Evolutionary conservation across 345 rosid species (phyloP), one percentile per base, ranked within the genome.

Genomic region (Garcia nutans): DNA sequence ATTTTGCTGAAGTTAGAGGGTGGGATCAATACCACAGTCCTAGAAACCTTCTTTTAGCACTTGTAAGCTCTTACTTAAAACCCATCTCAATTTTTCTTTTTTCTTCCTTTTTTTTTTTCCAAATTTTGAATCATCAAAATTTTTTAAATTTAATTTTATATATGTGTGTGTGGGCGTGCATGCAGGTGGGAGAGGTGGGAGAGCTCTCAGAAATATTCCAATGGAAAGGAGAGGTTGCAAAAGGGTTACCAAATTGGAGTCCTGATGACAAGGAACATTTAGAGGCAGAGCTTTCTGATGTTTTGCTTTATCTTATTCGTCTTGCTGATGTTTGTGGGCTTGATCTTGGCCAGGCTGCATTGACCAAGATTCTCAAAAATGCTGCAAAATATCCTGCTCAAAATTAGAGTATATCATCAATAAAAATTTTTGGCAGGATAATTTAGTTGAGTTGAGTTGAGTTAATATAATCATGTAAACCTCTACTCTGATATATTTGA

Each of bases 121-220:
- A 37, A 37, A 0, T 37, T 37, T 37, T 37, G 41, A 37, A 37
- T 3, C 41, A 37, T 37, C 31, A 28, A 10, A 1, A 0, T 44
- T 44, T 44, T 44, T 6, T 44, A 44, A 5, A 44, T 6, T 44
- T 44, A 5, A 10, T 44, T 44, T 44, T 6, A 44, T 24, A 17
- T 10, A 8, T 2, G 5, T 31, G 6, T 17, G 20, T 17, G 26
- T 44, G 2, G 45, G 8, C 0, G 3, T 37, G 8, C 16, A 5
- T 67, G 65, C 73, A 90, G 93, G 93, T 90, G 64, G 93, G 93
- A 47, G 93, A 89, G 61, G 93, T 88, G 28, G 93, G 93, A n/a
- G 93, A 79, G 78, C 71, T 79, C 10, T 79, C 82, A 42, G 91
- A 88, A 79, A 86, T 88, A 77, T 88, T 88, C 74, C 89, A 88